These are phyloP conservation scores for Silene coronaria DNA, from an alignment of 179 eudicot genomes.

Conservation along the genomic window DNA sequence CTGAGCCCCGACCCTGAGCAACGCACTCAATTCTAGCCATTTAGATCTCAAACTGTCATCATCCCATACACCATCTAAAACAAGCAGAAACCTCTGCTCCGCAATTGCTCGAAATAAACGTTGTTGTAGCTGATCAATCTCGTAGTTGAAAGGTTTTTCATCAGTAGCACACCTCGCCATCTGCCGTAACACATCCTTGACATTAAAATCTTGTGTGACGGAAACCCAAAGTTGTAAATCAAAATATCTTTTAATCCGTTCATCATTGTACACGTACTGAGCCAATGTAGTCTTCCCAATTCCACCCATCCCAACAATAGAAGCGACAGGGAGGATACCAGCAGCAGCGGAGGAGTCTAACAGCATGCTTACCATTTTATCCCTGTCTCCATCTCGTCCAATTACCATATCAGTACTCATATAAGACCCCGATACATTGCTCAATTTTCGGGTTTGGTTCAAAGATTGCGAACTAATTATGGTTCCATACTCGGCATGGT, in stretches of 20 bases:
- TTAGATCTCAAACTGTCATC: neutral
- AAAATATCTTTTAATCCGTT: neutral
- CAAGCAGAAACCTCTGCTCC: neutral
- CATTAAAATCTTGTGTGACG: no score
- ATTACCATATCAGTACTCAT: no score
- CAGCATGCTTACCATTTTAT: no score
- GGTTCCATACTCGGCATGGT: neutral
- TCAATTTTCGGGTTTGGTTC: neutral
- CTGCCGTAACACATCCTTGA: no score
- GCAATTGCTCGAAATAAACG: no score
- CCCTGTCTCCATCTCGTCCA: no score
- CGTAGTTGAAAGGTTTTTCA: no score
- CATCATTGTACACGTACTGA: slow-evolving; percentile 8
- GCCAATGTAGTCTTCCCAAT: slow-evolving; percentile 15
- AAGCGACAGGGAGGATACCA: neutral
- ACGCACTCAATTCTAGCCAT: neutral
- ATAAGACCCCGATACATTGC: neutral
- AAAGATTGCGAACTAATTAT: neutral
- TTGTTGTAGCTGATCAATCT: no score
- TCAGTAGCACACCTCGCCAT: no score
- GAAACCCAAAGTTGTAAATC: no score
- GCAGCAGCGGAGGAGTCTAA: no score
- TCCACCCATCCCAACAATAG: slow-evolving; percentile 23
- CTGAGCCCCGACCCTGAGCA: neutral
- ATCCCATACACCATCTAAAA: slow-evolving; percentile 14